Evolutionary conservation across 257 asterid species (phyloP).

Genomic region (Sherardia arvensis): DNA sequence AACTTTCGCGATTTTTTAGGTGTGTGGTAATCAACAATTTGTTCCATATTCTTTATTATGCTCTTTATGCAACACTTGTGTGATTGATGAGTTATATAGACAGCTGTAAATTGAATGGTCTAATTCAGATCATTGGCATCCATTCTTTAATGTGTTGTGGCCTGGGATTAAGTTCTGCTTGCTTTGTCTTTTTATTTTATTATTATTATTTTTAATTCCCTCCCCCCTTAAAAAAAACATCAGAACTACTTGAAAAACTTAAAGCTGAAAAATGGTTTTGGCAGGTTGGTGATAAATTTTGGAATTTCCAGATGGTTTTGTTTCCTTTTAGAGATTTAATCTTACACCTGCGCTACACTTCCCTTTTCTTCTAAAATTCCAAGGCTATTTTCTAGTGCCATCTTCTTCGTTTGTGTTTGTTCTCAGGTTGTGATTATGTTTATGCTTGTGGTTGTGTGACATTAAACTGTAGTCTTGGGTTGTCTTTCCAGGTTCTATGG

Average conservation of each 20-base stretch:
- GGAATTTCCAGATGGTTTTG: not conserved
- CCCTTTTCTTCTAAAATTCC: not conserved
- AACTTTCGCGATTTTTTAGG: constrained; percentile 85
- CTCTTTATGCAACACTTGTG: not conserved
- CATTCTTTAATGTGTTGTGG: not conserved
- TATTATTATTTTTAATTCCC: too few species aligned
- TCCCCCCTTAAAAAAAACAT: too few species aligned
- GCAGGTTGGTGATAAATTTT: not conserved
- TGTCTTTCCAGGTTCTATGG: constrained; percentile 62
- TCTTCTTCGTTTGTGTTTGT: not conserved
- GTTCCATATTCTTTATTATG: constrained; percentile 4
- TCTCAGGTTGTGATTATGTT: not conserved
- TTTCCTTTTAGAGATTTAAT: not conserved
- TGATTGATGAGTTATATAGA: too few species aligned
- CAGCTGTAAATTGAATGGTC: not conserved
- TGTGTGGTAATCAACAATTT: constrained; percentile 19
- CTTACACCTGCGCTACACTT: not conserved
- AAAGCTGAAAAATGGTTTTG: not conserved
- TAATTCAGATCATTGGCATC: not conserved
- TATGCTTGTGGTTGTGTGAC: not conserved
- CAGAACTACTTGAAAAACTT: not conserved
- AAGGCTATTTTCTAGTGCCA: not conserved
- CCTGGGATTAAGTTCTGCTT: not conserved
- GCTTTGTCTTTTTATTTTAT: not conserved
- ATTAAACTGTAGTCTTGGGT: constrained; percentile 11